A percentile compares a stretch with the other conserved stretches of the same genome.
Conservation (phyloP, 805 yeast species). For the Teunomyces pallodes region DNA sequence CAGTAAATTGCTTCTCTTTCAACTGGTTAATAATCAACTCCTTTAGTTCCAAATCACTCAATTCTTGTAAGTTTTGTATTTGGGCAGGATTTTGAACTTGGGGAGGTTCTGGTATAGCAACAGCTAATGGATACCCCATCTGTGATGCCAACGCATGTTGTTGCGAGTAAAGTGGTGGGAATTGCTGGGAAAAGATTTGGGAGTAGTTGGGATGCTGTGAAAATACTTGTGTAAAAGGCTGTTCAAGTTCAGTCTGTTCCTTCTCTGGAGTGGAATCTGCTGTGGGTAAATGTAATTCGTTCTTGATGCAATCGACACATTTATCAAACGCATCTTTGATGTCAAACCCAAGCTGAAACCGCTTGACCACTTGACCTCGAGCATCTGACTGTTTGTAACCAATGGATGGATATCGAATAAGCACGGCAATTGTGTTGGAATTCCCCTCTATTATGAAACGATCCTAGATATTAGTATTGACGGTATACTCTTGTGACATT, state of each 20-base stretch:
- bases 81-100: background rate
- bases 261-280: conserved; percentile 1
- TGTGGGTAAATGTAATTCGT: conserved; percentile 4
- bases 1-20: conserved; percentile 13
- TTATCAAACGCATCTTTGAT: conserved; percentile 10
- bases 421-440: conserved; percentile 12
- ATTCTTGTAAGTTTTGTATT: background rate
- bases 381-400: conserved; percentile 25
- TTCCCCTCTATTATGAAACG: conserved; percentile 5
- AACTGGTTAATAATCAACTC: conserved; percentile 7
- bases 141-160: background rate
- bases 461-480: conserved; percentile 14
- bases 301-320: conserved; percentile 7
- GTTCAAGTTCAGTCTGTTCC: background rate
- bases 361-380: conserved; percentile 16
- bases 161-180: background rate
- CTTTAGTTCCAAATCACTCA: conserved; percentile 7
- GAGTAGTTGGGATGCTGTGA: background rate
- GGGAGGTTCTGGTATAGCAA: background rate
- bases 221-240: background rate
- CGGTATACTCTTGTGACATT: background rate
- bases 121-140: background rate
- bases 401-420: conserved; percentile 24
- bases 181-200: background rate
- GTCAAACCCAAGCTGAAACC: conserved; percentile 30